Conservation (phyloP, 345 rosid genomes). For the Pseudoturritis turrita region DNA sequence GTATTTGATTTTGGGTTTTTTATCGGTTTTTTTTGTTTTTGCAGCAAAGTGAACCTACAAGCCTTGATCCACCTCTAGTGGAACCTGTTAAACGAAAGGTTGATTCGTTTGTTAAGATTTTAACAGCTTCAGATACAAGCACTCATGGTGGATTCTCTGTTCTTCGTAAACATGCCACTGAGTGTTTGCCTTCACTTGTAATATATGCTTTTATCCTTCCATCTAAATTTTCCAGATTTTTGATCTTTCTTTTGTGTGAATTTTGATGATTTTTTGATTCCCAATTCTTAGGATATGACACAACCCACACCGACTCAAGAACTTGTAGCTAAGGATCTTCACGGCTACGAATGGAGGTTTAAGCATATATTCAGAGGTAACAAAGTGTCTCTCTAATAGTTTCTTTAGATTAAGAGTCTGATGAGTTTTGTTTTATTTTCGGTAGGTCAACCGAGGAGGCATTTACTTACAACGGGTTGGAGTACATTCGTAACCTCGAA, state of each 20-base stretch:
- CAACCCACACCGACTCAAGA: slow-evolving; percentile 65
- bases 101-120: slow-evolving; percentile 74
- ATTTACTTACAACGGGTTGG: slow-evolving; percentile 84
- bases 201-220: background rate
- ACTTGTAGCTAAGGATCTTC: slow-evolving; percentile 64
- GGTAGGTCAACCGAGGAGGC: slow-evolving; percentile 73
- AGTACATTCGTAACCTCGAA: slow-evolving; percentile 71
- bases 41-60: slow-evolving; percentile 66
- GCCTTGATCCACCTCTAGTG: slow-evolving; percentile 39
- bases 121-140: slow-evolving; percentile 93
- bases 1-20: background rate
- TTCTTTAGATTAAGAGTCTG: background rate
- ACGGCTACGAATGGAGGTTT: slow-evolving; percentile 75
- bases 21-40: background rate
- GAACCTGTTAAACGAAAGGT: slow-evolving; percentile 48
- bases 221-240: background rate
- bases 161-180: slow-evolving; percentile 80
- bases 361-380: slow-evolving; percentile 79
- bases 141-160: slow-evolving; percentile 97
- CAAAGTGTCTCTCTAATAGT: background rate
- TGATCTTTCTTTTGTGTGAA: background rate
- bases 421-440: background rate
- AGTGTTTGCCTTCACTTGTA: slow-evolving; percentile 77
- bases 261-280: background rate
- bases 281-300: slow-evolving; percentile 43